phyloP scores from a whole-genome alignment of 2,329 filamentous ascomycete species.

The Colletotrichum sojae region DNA sequence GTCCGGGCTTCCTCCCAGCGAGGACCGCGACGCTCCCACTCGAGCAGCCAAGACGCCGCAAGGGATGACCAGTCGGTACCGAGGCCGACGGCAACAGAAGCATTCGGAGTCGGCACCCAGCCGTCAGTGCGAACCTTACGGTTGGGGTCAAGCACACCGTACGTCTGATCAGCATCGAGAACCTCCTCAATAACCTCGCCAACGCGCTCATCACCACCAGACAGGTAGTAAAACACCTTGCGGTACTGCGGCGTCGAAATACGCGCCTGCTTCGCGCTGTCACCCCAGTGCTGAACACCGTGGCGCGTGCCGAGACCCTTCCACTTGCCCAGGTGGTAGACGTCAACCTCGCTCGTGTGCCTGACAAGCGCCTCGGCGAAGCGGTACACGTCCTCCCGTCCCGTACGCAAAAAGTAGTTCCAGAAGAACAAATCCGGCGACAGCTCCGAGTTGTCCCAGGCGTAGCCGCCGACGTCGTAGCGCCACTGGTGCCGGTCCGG shows the following conservation, averaged over 20 bases:
- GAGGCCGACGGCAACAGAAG: slow-evolving; percentile 63
- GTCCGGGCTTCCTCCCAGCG: slow-evolving; percentile 65
- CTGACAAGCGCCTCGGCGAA: slow-evolving; percentile 71
- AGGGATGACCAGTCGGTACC: slow-evolving; percentile 73
- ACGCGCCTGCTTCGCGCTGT: slow-evolving; percentile 73
- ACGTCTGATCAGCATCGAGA: slow-evolving; percentile 67
- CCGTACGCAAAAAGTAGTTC: slow-evolving; percentile 73
- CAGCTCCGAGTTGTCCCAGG: slow-evolving; percentile 76
- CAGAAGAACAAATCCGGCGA: slow-evolving; percentile 75
- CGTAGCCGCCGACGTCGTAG: slow-evolving; percentile 75
- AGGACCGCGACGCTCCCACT: slow-evolving; percentile 70
- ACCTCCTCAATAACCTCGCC: slow-evolving; percentile 68
- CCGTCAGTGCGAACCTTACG: slow-evolving; percentile 71
- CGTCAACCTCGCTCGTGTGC: slow-evolving; percentile 73
- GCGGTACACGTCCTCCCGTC: slow-evolving; percentile 68
- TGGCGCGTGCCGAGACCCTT: slow-evolving; percentile 74
- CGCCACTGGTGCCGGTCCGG: slow-evolving; percentile 71
- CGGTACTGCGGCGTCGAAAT: slow-evolving; percentile 72
- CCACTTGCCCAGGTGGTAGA: slow-evolving; percentile 71
- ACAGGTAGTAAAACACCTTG: slow-evolving; percentile 68
- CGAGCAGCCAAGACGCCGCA: slow-evolving; percentile 70
- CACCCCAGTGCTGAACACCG: slow-evolving; percentile 73
- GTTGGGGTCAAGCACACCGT: slow-evolving; percentile 67
- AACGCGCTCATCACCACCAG: slow-evolving; percentile 70
- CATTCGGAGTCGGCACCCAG: slow-evolving; percentile 59